These are phyloP conservation scores for Niveomyces coronatus DNA, from an alignment of 2,329 filamentous ascomycete genomes.

Conservation along the genomic window DNA sequence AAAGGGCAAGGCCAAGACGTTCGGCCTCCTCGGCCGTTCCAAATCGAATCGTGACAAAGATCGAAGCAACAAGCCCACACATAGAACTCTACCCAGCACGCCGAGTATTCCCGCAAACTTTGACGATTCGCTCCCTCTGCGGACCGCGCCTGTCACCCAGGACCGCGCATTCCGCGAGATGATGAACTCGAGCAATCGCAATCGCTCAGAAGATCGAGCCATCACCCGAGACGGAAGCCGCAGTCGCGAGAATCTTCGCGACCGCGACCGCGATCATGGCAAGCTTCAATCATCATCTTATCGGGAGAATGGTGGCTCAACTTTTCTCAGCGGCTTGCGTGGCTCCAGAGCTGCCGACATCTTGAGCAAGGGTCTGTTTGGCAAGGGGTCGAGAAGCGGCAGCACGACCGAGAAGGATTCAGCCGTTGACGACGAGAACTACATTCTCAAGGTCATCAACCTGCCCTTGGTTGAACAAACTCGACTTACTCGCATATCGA, in stretches of 20 bases:
- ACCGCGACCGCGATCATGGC: slow-evolving; percentile 29
- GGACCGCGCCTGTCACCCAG: slow-evolving; percentile 52
- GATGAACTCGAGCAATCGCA: slow-evolving; percentile 54
- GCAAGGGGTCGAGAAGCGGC: slow-evolving; percentile 64
- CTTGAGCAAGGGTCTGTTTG: slow-evolving; percentile 73
- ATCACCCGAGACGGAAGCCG: slow-evolving; percentile 31
- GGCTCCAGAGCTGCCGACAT: slow-evolving; percentile 69
- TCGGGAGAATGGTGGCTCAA: slow-evolving; percentile 50
- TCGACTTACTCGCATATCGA: slow-evolving; percentile 82
- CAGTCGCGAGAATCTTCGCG: slow-evolving; percentile 33
- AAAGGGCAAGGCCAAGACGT: slow-evolving; percentile 45
- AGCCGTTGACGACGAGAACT: slow-evolving; percentile 68
- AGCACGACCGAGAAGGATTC: slow-evolving; percentile 56
- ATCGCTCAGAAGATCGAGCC: slow-evolving; percentile 62
- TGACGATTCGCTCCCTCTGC: slow-evolving; percentile 31
- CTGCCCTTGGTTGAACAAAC: slow-evolving; percentile 80
- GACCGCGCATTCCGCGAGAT: slow-evolving; percentile 60
- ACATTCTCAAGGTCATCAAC: slow-evolving; percentile 77
- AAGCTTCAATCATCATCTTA: slow-evolving; percentile 43
- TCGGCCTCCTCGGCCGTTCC: slow-evolving; percentile 40
- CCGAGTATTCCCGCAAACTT: slow-evolving; percentile 18
- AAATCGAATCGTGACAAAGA: slow-evolving; percentile 44
- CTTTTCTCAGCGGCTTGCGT: slow-evolving; percentile 64
- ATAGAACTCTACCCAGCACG: slow-evolving; percentile 15
- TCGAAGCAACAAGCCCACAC: slow-evolving; percentile 27